Evolutionary conservation across 2,329 filamentous ascomycete genomes (phyloP), one percentile per base, ranked within the genome.

Genomic region (Xylaria sp.): DNA sequence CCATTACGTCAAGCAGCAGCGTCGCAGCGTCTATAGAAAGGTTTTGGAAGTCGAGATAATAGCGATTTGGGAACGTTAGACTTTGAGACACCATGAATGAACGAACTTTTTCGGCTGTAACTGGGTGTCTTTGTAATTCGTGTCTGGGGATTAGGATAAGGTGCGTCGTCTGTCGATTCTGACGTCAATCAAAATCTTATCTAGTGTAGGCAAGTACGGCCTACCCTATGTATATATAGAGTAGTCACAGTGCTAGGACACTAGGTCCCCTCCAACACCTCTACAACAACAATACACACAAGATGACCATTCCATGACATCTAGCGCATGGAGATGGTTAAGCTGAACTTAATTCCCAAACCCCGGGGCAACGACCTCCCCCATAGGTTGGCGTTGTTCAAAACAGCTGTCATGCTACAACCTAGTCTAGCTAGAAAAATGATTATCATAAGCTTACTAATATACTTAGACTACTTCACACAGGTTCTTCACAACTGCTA

Each of bases 1-100:
- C 89, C 0, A 88, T 93, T 71, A 87, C 87, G 13, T 85, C 85
- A 65, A 87, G 87, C 2, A 80, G 82, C 10, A 85, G 89, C 63
- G 84, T 93, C 65, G 88, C 87, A 0, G 78, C 82, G 21, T 77
- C 78, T 6, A 74, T 81, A 21, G 70, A 73, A 32, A 23, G 40
- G 1, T 75, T 74, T 32, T 75, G 71, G 73, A 61, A 27, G 51
- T 57, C 40, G 21, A 62, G 23, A 57, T 48, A 57, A 57, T 48
- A 57, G 18, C 42, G 16, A 47, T 1, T 32, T n/a, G 2, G 27
- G 27, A 23, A 25, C 4, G 16, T 44, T 18, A 44, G 40, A 44
- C 6, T 18, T 59, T 48, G 8, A 2, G 44, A 6, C 9, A 10
- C 18, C 16, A 44, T 44, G 18, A 16, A 42, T 42, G 21, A 53